Evolutionary conservation across 257 asterid genomes (phyloP).

Genomic region (Solanum okadae): DNA sequence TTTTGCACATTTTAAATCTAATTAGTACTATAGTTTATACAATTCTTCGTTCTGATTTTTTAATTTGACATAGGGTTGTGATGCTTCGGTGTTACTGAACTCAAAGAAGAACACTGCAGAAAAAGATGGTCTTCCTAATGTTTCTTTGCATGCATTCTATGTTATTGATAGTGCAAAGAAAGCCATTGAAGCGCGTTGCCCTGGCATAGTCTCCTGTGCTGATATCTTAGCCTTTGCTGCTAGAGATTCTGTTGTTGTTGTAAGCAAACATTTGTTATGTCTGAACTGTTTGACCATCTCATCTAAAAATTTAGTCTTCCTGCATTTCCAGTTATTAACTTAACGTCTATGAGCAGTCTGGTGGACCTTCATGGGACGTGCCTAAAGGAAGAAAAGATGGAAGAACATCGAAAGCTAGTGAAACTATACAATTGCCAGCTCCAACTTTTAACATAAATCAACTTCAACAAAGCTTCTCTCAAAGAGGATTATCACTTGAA

Average conservation of each 20-base stretch:
- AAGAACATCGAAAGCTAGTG: constrained; percentile 56
- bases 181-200: constrained; percentile 13
- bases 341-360: constrained; percentile 22
- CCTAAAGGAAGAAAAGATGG: constrained; percentile 84
- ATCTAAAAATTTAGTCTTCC: background rate
- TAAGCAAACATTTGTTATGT: background rate
- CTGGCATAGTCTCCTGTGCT: constrained; percentile 16
- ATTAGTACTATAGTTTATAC: background rate
- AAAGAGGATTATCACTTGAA: constrained; percentile 52
- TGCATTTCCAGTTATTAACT: background rate
- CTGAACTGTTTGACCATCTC: background rate
- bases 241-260: constrained; percentile 9
- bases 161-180: constrained; percentile 17
- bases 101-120: constrained; percentile 14
- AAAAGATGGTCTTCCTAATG: constrained; percentile 17
- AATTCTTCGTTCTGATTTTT: background rate
- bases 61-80: constrained; percentile 9
- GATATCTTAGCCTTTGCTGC: constrained; percentile 20
- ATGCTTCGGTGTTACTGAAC: constrained; percentile 14
- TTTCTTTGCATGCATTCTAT: constrained; percentile 12
- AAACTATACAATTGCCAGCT: constrained; percentile 53
- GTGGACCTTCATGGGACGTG: constrained; percentile 75
- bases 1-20: background rate
- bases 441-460: constrained; percentile 54
- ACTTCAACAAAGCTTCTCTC: constrained; percentile 50